phyloP scores from a whole-genome alignment of 768 basidiomycete genomes.

The Gloeopeniophorella convolvens region DNA sequence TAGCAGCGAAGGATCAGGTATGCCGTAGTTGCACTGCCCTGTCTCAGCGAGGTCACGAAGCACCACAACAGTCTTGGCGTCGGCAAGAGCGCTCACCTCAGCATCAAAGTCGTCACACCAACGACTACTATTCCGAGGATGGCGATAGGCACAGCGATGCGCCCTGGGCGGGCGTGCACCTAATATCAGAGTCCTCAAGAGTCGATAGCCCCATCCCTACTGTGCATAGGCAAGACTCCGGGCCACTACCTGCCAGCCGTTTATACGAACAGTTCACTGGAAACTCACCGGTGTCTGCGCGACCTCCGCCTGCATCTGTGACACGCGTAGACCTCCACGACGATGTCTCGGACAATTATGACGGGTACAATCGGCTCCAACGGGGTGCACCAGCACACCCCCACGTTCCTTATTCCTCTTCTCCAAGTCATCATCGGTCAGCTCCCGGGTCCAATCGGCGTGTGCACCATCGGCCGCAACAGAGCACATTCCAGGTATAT shows the following conservation, averaged over 20 bases:
- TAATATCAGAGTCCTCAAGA: constrained; percentile 11
- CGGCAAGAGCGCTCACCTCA: constrained; percentile 4
- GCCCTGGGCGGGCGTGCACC: neutral
- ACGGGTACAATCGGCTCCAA: constrained; percentile 1
- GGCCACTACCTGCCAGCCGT: neutral
- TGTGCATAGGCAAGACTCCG: constrained; percentile 13
- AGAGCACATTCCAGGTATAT: constrained; percentile 6
- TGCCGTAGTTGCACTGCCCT: neutral
- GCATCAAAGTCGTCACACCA: neutral
- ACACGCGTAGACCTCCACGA: constrained; percentile 15
- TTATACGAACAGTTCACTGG: constrained; percentile 18
- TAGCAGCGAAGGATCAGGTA: constrained; percentile 6
- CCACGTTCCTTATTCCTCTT: neutral
- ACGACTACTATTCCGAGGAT: constrained; percentile 15
- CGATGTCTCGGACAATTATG: neutral
- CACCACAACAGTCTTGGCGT: constrained; percentile 17
- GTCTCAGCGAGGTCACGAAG: neutral
- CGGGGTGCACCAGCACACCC: neutral
- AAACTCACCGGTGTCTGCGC: neutral
- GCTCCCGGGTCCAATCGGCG: neutral
- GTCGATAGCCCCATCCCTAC: constrained; percentile 15
- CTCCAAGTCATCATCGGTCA: neutral
- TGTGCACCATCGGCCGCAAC: constrained; percentile 6
- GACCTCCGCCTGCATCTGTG: constrained; percentile 2
- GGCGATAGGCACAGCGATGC: constrained; percentile 5